These are phyloP conservation scores for Bidens hawaiensis DNA, from an alignment of 140 eudicot genomes.

Conservation along the genomic window DNA sequence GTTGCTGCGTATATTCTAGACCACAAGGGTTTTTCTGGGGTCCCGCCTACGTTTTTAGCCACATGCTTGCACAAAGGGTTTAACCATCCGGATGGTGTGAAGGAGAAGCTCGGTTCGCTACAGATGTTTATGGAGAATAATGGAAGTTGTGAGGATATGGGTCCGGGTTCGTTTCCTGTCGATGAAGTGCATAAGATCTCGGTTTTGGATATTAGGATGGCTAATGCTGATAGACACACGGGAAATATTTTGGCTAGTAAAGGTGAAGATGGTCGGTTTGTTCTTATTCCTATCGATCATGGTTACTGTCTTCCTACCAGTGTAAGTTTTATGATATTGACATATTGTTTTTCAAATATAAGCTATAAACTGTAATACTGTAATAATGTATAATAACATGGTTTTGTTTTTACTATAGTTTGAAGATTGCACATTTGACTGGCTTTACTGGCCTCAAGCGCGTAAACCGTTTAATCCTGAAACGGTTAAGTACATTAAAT, in stretches of 20 bases:
- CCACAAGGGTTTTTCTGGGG: conserved; percentile 61
- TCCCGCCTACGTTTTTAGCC: conserved; percentile 67
- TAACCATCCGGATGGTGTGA: conserved; percentile 26
- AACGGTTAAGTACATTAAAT: conserved; percentile 48
- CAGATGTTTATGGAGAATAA: conserved; percentile 63
- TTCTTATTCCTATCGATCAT: conserved; percentile 64
- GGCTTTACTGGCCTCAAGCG: conserved; percentile 88
- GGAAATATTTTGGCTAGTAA: conserved; percentile 53
- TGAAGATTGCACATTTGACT: conserved; percentile 27
- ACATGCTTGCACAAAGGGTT: conserved; percentile 51
- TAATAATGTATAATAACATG: not conserved
- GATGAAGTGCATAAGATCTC: conserved; percentile 68
- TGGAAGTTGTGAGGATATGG: conserved; percentile 79
- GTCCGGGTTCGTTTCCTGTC: conserved; percentile 58
- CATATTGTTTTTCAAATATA: no score
- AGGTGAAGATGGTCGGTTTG: conserved; percentile 32
- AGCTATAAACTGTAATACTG: no score
- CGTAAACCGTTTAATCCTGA: conserved; percentile 38
- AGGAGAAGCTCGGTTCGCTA: conserved; percentile 60
- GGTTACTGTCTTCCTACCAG: conserved; percentile 67
- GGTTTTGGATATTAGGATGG: conserved; percentile 66
- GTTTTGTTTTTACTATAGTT: not conserved
- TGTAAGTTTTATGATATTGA: conserved; percentile 34
- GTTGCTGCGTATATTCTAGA: conserved; percentile 76
- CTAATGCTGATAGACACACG: conserved; percentile 31